A percentile compares a stretch with the other conserved stretches of the same genome.
Evolutionary conservation across 495 filamentous ascomycete species (phyloP).

Genomic region (Talaromyces wortmannii): DNA sequence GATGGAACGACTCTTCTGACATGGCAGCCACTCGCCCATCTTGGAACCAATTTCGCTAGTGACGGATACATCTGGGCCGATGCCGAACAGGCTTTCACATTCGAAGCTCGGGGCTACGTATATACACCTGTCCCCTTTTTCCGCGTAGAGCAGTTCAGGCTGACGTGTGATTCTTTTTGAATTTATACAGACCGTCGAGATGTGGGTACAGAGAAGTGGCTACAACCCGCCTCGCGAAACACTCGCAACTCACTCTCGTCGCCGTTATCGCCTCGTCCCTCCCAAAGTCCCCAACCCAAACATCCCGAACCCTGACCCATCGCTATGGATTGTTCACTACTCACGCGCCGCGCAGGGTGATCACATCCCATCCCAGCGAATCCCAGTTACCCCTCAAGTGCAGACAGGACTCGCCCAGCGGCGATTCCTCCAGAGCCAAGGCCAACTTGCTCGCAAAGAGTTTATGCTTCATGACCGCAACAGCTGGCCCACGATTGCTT

Average conservation of each 20-base stretch:
- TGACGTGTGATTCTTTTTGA: background rate
- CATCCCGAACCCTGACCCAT: slow-evolving; percentile 62
- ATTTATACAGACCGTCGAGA: slow-evolving; percentile 58
- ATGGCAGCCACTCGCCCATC: slow-evolving; percentile 70
- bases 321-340: slow-evolving; percentile 94
- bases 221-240: slow-evolving; percentile 62
- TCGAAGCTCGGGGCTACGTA: slow-evolving; percentile 74
- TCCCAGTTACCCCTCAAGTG: slow-evolving; percentile 51
- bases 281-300: slow-evolving; percentile 52
- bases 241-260: slow-evolving; percentile 64
- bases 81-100: slow-evolving; percentile 61
- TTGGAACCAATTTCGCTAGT: slow-evolving; percentile 67
- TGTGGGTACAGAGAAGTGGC: slow-evolving; percentile 72
- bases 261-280: slow-evolving; percentile 74
- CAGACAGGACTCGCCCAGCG: slow-evolving; percentile 58
- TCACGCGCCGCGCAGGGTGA: slow-evolving; percentile 62
- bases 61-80: slow-evolving; percentile 91
- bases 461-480: slow-evolving; percentile 86
- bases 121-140: slow-evolving; percentile 13
- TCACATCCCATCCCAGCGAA: slow-evolving; percentile 56
- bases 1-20: slow-evolving; percentile 77
- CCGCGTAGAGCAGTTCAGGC: background rate
- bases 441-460: slow-evolving; percentile 80
- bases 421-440: slow-evolving; percentile 63
- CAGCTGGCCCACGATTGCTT: slow-evolving; percentile 81